Evolutionary conservation across 805 yeast species (phyloP), one percentile per base, ranked within the genome.

Genomic region (Myxozyma melibiosi): DNA sequence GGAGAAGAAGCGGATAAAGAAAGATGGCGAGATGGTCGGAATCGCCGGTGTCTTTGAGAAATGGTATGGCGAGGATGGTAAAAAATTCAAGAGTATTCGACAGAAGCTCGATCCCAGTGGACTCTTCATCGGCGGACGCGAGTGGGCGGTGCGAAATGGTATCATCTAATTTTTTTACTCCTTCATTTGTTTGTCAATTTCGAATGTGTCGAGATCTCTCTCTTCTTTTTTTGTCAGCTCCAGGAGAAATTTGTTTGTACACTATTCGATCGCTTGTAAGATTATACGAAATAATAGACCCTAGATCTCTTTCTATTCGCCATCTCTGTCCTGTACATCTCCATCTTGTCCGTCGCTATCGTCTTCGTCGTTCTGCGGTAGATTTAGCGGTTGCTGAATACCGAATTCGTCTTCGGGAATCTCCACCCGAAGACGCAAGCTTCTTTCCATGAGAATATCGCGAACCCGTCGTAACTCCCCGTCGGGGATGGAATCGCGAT

Each of bases 111-210:
- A 92, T 74, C 97, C 97, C 1, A 74, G 83, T 3, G 90, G 89
- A 11, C 84, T 91, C 2, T 91, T 92, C 68, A 71, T 90, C 54
- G 83, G 89, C 63, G 88, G 90, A 28, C 79, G 78, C 65, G 82
- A 80, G 28, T 92, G 99, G 99, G 83, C 89, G 11, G 68, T 79
- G 20, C 81, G 90, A 71, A 91, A 91, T 70, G 96, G 96, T 11
- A 25, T 60, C n/a, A 31, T 53, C 8, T 49, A 46, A 16, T 34
- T 24, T 35, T 8, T 13, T 20, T 35, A 11, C 22, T 46, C 25
- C 14, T 27, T 44, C 38, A 20, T 25, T 9, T 33, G 9, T 7
- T 45, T n/a, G 7, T 22, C 27, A 9, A 14, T 3, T 7, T 35
- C 13, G 39, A 35, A 8, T 39, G 11, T 14, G 16, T 5, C n/a